Evolutionary conservation across 2,329 filamentous ascomycete genomes (phyloP).

Genomic region (Elsinoe ampelina): DNA sequence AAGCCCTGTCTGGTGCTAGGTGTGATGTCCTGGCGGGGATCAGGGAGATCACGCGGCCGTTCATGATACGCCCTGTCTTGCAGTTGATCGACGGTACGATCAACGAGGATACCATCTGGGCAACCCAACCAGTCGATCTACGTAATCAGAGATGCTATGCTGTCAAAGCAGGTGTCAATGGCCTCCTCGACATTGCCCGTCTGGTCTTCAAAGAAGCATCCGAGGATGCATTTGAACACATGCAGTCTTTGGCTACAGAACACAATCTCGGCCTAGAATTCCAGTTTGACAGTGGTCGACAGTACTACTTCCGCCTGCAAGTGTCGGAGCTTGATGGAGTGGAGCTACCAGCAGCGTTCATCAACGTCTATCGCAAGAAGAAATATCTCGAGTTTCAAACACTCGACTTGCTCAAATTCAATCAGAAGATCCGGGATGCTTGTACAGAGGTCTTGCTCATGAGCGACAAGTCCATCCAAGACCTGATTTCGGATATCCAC

Average conservation of each 20-base stretch:
- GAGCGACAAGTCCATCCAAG: slow-evolving; percentile 64
- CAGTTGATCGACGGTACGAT: slow-evolving; percentile 59
- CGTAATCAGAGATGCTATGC: slow-evolving; percentile 87
- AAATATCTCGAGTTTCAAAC: slow-evolving; percentile 82
- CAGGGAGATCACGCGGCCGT: slow-evolving; percentile 57
- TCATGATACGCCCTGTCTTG: slow-evolving; percentile 52
- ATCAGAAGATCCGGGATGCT: slow-evolving; percentile 65
- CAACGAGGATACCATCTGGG: slow-evolving; percentile 72
- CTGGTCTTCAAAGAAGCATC: slow-evolving; percentile 85
- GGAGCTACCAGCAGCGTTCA: slow-evolving; percentile 57
- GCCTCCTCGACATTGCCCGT: slow-evolving; percentile 77
- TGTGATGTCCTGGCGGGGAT: slow-evolving; percentile 59
- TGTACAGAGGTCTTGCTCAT: slow-evolving; percentile 75
- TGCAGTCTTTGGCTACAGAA: slow-evolving; percentile 57
- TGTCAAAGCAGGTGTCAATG: slow-evolving; percentile 69
- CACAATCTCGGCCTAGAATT: slow-evolving; percentile 55
- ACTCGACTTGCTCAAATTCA: slow-evolving; percentile 67
- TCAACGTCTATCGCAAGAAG: slow-evolving; percentile 66
- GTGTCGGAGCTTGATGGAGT: slow-evolving; percentile 53
- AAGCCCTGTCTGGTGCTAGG: slow-evolving; percentile 55
- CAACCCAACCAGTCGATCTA: slow-evolving; percentile 70
- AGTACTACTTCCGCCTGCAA: slow-evolving; percentile 67
- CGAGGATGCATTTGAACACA: slow-evolving; percentile 63
- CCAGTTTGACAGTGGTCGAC: slow-evolving; percentile 66
- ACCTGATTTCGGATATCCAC: slow-evolving; percentile 63